A percentile compares a stretch with the other conserved stretches of the same genome.
Conservation (phyloP, 2,329 filamentous ascomycete genomes). For the Elsinoe arachidis region DNA sequence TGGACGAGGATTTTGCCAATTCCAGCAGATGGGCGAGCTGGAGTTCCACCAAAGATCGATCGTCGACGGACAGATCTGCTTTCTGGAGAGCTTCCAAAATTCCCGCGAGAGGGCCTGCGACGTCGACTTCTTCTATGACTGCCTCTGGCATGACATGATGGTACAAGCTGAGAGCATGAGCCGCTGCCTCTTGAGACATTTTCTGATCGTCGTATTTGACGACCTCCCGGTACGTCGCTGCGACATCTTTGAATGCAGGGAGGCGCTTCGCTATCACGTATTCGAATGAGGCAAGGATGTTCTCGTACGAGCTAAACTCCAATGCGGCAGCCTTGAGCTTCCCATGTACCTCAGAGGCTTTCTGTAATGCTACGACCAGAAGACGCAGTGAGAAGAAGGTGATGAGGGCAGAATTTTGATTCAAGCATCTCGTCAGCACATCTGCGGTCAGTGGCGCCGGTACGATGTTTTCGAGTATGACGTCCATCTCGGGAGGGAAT, state of each 20-base stretch:
- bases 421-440: constrained; percentile 68
- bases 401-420: constrained; percentile 67
- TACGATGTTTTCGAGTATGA: constrained; percentile 77
- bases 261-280: constrained; percentile 65
- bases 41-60: constrained; percentile 50
- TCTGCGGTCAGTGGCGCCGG: constrained; percentile 76
- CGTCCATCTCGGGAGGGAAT: constrained; percentile 66
- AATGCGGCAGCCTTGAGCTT: constrained; percentile 48
- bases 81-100: constrained; percentile 54
- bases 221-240: constrained; percentile 63
- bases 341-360: constrained; percentile 57
- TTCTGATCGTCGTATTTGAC: constrained; percentile 52
- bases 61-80: constrained; percentile 25
- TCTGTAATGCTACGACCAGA: constrained; percentile 68
- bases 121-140: constrained; percentile 77
- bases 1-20: constrained; percentile 70
- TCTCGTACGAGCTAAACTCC: constrained; percentile 51
- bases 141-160: constrained; percentile 73
- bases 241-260: constrained; percentile 73
- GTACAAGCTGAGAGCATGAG: constrained; percentile 72
- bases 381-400: constrained; percentile 78
- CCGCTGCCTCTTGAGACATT: constrained; percentile 69
- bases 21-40: constrained; percentile 74
- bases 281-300: constrained; percentile 47
- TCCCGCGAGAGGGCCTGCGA: constrained; percentile 65